Conservation (phyloP, 202 grass and related monocot species). For the Dendrocalamus latiflorus region DNA sequence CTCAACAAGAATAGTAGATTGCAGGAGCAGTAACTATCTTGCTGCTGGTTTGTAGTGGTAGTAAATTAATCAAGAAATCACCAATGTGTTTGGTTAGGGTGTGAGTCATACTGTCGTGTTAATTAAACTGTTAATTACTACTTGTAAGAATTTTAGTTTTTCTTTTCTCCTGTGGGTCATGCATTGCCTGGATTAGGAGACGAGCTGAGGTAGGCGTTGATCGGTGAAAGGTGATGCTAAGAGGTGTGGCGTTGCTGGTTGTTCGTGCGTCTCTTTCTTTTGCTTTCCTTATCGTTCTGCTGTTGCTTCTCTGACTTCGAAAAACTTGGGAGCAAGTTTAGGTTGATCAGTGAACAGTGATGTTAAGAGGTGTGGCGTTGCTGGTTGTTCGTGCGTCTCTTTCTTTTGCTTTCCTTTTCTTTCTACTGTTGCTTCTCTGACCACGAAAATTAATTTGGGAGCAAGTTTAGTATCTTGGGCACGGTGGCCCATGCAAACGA, state of each 20-base stretch:
- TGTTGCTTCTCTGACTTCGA: neutral
- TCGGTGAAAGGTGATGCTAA: neutral
- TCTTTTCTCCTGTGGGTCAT: neutral
- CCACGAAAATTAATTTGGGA: neutral
- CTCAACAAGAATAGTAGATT: neutral
- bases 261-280: conserved; percentile 13
- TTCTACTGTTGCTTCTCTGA: neutral
- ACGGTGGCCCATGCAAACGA: neutral
- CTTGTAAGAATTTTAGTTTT: neutral
- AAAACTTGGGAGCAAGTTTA: neutral
- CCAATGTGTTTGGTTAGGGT: neutral
- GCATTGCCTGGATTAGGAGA: neutral
- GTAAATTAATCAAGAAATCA: neutral
- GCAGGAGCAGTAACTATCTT: neutral
- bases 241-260: neutral
- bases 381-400: conserved; percentile 18
- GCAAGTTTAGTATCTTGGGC: neutral
- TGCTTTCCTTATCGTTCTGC: neutral
- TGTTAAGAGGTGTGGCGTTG: neutral
- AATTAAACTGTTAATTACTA: neutral
- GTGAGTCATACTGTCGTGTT: neutral
- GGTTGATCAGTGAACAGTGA: neutral
- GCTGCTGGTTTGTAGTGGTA: neutral
- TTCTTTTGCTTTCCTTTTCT: neutral
- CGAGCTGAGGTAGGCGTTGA: neutral